These are phyloP conservation scores for Cutaneotrichosporon daszewskae DNA, from an alignment of 1,284 basidiomycete species.

Conservation along the genomic window DNA sequence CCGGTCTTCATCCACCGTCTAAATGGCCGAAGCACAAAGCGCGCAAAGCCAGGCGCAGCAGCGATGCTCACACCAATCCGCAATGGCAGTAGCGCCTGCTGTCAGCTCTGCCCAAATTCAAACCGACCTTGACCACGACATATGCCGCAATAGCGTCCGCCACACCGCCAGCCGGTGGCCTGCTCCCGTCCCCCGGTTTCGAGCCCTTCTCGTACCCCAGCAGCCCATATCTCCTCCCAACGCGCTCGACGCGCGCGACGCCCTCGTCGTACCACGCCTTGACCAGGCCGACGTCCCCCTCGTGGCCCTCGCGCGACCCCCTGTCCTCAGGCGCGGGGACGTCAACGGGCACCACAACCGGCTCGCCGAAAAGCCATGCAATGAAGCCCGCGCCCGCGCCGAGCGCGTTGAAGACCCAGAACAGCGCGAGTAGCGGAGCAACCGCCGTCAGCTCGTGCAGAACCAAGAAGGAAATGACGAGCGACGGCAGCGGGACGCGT, in stretches of 20 bases:
- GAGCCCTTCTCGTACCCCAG: constrained; percentile 66
- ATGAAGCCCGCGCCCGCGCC: constrained; percentile 69
- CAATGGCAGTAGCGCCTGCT: constrained; percentile 67
- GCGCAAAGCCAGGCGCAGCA: constrained; percentile 67
- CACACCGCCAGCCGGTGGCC: constrained; percentile 31
- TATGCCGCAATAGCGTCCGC: constrained; percentile 68
- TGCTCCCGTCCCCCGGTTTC: constrained; percentile 14
- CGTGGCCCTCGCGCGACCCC: not conserved
- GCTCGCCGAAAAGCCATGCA: constrained; percentile 29
- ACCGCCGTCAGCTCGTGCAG: constrained; percentile 84
- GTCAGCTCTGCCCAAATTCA: constrained; percentile 3
- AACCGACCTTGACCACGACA: constrained; percentile 67
- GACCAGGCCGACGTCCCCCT: constrained; percentile 24
- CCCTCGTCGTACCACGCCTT: constrained; percentile 67
- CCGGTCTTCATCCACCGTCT: not conserved
- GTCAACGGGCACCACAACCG: not conserved
- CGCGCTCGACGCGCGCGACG: constrained; percentile 61
- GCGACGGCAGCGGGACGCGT: constrained; percentile 60
- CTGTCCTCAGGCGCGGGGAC: not conserved
- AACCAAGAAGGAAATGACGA: constrained; percentile 71
- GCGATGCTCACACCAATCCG: constrained; percentile 70
- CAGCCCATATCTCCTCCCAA: constrained; percentile 71
- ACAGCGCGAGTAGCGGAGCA: constrained; percentile 67
- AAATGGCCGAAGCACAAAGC: constrained; percentile 44
- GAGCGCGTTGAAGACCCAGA: constrained; percentile 62